Evolutionary conservation across 805 yeast genomes (phyloP), one percentile per base, ranked within the genome.

Genomic region (Teunomyces tritomae): DNA sequence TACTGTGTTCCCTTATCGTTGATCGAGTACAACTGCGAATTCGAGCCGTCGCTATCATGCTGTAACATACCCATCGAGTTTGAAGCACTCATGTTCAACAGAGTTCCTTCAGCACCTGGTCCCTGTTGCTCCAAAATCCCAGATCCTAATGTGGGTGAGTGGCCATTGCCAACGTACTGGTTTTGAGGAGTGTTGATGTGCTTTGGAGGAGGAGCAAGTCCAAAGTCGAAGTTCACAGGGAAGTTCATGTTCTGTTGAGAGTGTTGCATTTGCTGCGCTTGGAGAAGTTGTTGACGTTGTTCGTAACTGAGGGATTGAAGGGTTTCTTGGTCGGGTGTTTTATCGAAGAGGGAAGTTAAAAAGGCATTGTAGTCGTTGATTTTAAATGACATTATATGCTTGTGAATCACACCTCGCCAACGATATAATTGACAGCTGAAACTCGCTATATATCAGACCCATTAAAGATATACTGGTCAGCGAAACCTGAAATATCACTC

Each of bases 311-410:
- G 32, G 27, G 34, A 28, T 26, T 17, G 35, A 7, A 43, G 40
- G 30, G 27, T 28, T 40, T 40, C 43, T 16, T 28, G 32, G 24
- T 40, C 34, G 13, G 43, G 34, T 16, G 54, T 55, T 44, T 57
- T 60, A 14, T 62, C 68, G 39, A 51, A 59, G 33, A 64, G 46
- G 0, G 68, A 59, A 4, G 58, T 52, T 44, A 64, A 50, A 45
- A 58, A 65, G 3, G 64, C 60, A 48, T 62, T 59, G 45, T 64
- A 64, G 46, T 64, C 69, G 49, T 65, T 61, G 41, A 64, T 32
- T 41, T 53, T 59, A 43, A 58, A 64, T 24, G 68, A 53, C 70
- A 65, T 65, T 20, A 20, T 37, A 13, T 14, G 34, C 27, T 40
- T 16, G 32, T 39, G 33, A 32, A 13, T 26, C 13, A 28, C 43